phyloP scores from a whole-genome alignment of 371 early-diverging fungal genomes.

The Actinomortierella wolfii region DNA sequence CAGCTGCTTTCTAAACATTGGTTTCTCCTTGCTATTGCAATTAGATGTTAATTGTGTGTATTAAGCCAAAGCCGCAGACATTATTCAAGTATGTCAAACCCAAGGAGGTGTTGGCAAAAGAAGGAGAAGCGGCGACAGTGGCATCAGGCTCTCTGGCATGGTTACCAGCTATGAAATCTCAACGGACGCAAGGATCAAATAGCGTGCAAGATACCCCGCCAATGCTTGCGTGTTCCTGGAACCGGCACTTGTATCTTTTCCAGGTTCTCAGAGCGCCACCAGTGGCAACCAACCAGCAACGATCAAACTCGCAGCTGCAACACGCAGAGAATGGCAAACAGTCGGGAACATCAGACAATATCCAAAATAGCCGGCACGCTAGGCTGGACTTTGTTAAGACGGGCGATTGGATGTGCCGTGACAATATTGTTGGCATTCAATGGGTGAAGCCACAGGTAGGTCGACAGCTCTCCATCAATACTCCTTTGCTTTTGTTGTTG shows the following conservation, averaged over 20 bases:
- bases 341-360: no score
- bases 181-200: slow-evolving; percentile 19
- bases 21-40: not conserved
- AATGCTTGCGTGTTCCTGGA: slow-evolving; percentile 69
- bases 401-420: slow-evolving; percentile 65
- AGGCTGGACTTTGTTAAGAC: slow-evolving; percentile 58
- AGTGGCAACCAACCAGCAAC: no score
- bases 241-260: slow-evolving; percentile 61
- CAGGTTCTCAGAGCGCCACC: slow-evolving; percentile 44
- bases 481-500: not conserved
- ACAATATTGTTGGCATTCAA: slow-evolving; percentile 74
- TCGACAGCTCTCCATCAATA: no score
- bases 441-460: slow-evolving; percentile 78
- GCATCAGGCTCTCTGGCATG: slow-evolving; percentile 67
- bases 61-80: slow-evolving; percentile 76
- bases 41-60: slow-evolving; percentile 74
- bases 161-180: slow-evolving; percentile 60
- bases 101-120: slow-evolving; percentile 44
- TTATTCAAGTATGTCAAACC: slow-evolving; percentile 67
- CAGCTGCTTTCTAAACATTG: not conserved
- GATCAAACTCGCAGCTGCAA: no score
- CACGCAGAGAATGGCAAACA: no score
- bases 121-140: slow-evolving; percentile 41
- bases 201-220: slow-evolving; percentile 34
- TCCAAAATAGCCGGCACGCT: not conserved